Conservation (phyloP, 2,329 filamentous ascomycete species). For the Trichocomaceae sp. region DNA sequence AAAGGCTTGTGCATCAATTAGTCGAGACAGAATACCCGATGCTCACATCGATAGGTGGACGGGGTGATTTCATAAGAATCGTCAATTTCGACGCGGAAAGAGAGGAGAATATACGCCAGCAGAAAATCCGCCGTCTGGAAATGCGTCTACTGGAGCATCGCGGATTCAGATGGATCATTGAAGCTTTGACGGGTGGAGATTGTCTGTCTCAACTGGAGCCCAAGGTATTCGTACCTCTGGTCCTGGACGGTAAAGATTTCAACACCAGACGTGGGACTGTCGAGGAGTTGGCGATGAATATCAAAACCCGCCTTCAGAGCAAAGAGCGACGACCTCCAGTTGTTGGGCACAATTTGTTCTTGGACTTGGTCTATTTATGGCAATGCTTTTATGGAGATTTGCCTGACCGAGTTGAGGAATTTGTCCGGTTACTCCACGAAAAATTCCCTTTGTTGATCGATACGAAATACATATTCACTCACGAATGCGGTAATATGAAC, state of each 20-base stretch:
- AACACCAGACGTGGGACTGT: conserved; percentile 16
- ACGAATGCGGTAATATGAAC: conserved; percentile 48
- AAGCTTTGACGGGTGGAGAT: conserved; percentile 40
- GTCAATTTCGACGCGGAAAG: conserved; percentile 30
- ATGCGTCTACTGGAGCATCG: conserved; percentile 29
- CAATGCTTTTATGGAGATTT: conserved; percentile 53
- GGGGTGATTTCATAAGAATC: conserved; percentile 36
- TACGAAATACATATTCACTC: conserved; percentile 58
- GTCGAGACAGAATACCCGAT: conserved; percentile 54
- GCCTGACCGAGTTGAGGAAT: conserved; percentile 51
- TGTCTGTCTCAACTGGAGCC: conserved; percentile 28
- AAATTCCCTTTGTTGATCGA: conserved; percentile 55
- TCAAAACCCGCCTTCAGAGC: conserved; percentile 38
- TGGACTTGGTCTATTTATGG: conserved; percentile 57
- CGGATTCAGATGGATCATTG: conserved; percentile 43
- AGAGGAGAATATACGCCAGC: conserved; percentile 26
- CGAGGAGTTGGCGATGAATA: conserved; percentile 23
- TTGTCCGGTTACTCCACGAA: conserved; percentile 44
- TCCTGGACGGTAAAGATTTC: conserved; percentile 10
- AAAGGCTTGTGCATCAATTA: conserved; percentile 59
- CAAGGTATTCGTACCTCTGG: conserved; percentile 25
- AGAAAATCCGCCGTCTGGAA: conserved; percentile 23
- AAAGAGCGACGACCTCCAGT: conserved; percentile 42
- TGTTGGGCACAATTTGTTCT: conserved; percentile 59
- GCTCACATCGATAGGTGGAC: conserved; percentile 33